A percentile compares a stretch with the other conserved stretches of the same genome.
These are phyloP conservation scores for Aurifilum marmelostoma DNA, from an alignment of 2,329 filamentous ascomycete genomes.

Conservation along the genomic window DNA sequence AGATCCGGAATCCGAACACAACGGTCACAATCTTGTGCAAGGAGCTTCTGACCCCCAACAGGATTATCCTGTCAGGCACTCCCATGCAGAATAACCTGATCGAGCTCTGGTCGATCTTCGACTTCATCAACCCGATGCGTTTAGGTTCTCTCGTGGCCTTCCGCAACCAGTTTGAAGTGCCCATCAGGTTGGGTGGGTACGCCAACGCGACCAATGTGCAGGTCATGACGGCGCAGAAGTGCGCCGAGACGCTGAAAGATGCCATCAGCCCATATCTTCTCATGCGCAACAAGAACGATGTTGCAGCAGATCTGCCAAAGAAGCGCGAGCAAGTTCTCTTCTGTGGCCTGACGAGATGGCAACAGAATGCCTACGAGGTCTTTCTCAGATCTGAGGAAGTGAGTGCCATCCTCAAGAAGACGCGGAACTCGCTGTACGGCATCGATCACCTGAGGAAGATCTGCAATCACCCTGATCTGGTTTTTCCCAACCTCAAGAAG, in stretches of 20 bases:
- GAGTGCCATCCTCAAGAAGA: slow-evolving; percentile 75
- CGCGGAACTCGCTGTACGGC: slow-evolving; percentile 80
- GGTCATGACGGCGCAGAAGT: slow-evolving; percentile 91
- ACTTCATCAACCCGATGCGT: slow-evolving; percentile 97
- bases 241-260: slow-evolving; percentile 90
- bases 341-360: slow-evolving; percentile 82
- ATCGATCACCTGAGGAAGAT: slow-evolving; percentile 94
- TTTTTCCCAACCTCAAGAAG: slow-evolving; percentile 60
- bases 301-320: slow-evolving; percentile 89
- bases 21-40: slow-evolving; percentile 95
- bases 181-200: slow-evolving; percentile 91
- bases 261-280: slow-evolving; percentile 91
- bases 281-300: slow-evolving; percentile 90
- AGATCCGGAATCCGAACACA: slow-evolving; percentile 95
- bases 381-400: slow-evolving; percentile 86
- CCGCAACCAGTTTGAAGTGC: slow-evolving; percentile 87
- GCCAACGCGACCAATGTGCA: slow-evolving; percentile 93
- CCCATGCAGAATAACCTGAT: slow-evolving; percentile 97
- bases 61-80: slow-evolving; percentile 92
- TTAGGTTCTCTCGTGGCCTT: slow-evolving; percentile 91
- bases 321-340: slow-evolving; percentile 97
- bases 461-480: slow-evolving; percentile 93
- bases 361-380: slow-evolving; percentile 77
- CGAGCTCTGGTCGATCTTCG: slow-evolving; percentile 96
- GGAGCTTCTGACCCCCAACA: slow-evolving; percentile 84